phyloP scores from a whole-genome alignment of 2,329 filamentous ascomycete genomes.

The Fusarium beomiforme region DNA sequence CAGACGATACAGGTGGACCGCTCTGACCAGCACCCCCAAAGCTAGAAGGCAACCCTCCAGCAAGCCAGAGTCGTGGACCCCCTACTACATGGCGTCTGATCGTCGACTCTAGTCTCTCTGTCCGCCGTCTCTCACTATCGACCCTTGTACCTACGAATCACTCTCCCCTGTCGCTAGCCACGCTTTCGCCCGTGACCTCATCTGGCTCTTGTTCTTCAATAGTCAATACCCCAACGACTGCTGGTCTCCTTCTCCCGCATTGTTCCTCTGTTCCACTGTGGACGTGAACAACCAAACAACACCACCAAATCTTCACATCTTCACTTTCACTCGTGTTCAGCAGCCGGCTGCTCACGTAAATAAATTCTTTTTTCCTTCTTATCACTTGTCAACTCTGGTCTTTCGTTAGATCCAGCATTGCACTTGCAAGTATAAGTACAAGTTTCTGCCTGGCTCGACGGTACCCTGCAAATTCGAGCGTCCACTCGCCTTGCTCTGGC shows the following conservation, averaged over 20 bases:
- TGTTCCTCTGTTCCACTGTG: slow-evolving; percentile 42
- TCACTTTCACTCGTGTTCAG: slow-evolving; percentile 42
- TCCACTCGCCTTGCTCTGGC: slow-evolving; percentile 40
- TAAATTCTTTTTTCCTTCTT: neutral
- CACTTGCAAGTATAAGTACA: slow-evolving; percentile 38
- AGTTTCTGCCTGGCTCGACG: slow-evolving; percentile 42
- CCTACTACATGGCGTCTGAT: slow-evolving; percentile 42
- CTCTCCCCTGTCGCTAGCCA: slow-evolving; percentile 27
- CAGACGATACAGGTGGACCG: slow-evolving; percentile 38
- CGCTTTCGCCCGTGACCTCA: slow-evolving; percentile 44
- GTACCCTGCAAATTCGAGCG: slow-evolving; percentile 39
- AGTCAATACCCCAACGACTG: slow-evolving; percentile 39
- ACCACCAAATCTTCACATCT: slow-evolving; percentile 26
- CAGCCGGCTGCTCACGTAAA: slow-evolving; percentile 45
- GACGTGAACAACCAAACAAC: slow-evolving; percentile 43
- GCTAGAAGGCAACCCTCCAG: slow-evolving; percentile 33
- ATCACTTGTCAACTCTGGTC: slow-evolving; percentile 33
- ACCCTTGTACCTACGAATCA: slow-evolving; percentile 41
- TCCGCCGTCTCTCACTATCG: slow-evolving; percentile 19
- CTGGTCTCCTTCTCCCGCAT: slow-evolving; percentile 37
- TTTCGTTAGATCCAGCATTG: slow-evolving; percentile 38
- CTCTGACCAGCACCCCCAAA: slow-evolving; percentile 38
- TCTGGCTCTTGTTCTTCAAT: slow-evolving; percentile 41
- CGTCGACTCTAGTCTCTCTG: slow-evolving; percentile 38
- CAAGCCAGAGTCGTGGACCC: slow-evolving; percentile 31